Conservation (phyloP, 1,284 basidiomycete species). For the Coniophora puteana region DNA sequence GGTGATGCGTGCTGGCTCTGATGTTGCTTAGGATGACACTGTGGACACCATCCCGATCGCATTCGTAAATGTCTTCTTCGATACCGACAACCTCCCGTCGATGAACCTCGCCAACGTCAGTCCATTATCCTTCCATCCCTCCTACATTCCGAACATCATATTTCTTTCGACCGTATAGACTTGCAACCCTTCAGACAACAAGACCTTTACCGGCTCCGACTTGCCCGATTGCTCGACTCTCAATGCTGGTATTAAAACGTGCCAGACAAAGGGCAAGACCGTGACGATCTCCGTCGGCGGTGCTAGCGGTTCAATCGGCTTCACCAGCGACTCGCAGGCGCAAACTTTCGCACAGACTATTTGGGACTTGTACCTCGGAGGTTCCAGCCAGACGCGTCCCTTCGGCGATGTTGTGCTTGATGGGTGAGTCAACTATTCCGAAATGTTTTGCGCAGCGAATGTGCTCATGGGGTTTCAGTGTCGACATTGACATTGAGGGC, state of each 20-base stretch:
- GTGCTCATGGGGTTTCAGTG: constrained; percentile 33
- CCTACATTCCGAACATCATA: background rate
- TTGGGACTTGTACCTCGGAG: constrained; percentile 67
- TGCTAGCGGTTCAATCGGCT: constrained; percentile 48
- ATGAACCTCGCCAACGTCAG: constrained; percentile 59
- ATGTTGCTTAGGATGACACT: constrained; percentile 36
- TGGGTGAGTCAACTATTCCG: constrained; percentile 45
- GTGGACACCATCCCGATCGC: constrained; percentile 57
- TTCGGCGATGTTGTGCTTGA: constrained; percentile 64
- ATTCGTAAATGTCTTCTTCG: constrained; percentile 57
- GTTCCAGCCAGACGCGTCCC: constrained; percentile 40
- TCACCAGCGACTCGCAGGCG: constrained; percentile 51
- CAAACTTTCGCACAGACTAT: constrained; percentile 51
- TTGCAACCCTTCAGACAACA: constrained; percentile 40
- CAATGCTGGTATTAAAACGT: constrained; percentile 51
- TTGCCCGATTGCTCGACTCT: constrained; percentile 56
- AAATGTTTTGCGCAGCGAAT: too few species aligned
- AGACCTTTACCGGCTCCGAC: constrained; percentile 49
- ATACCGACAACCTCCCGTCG: constrained; percentile 50
- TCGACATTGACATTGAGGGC: constrained; percentile 68
- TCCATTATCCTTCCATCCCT: background rate
- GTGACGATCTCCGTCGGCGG: constrained; percentile 65
- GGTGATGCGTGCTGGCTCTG: too few species aligned
- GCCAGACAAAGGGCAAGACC: constrained; percentile 62
- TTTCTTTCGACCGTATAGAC: constrained; percentile 30